These are phyloP conservation scores for Deuterostichococcus epilithicus DNA, from an alignment of 139 green algal genomes.

Conservation along the genomic window DNA sequence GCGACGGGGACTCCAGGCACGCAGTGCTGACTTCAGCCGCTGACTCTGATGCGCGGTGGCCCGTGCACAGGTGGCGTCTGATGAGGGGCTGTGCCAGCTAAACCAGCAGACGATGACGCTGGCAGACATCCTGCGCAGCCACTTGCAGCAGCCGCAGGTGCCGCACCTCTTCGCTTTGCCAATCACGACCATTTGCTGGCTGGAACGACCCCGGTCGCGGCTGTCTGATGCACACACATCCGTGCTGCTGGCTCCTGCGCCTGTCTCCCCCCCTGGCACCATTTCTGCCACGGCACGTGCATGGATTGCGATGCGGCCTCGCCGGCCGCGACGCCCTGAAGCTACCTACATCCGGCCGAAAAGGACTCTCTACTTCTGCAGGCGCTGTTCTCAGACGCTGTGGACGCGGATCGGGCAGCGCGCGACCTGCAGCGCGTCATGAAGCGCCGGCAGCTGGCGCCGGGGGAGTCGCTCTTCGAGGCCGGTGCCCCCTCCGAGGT, in stretches of 20 bases:
- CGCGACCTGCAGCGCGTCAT: background rate
- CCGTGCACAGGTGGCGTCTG: background rate
- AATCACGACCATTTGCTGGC: background rate
- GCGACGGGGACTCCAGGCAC: too few species aligned
- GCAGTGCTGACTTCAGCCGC: too few species aligned
- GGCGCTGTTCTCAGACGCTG: background rate
- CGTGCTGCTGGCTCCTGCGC: too few species aligned
- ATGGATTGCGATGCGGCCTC: too few species aligned
- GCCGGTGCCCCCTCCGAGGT: background rate
- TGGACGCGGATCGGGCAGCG: background rate
- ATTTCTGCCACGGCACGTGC: too few species aligned
- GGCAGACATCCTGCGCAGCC: background rate
- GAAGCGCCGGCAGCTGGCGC: background rate
- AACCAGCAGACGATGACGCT: background rate
- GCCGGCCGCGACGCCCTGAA: too few species aligned
- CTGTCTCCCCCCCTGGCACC: too few species aligned
- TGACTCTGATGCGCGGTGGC: background rate
- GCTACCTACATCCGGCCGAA: too few species aligned
- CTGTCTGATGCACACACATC: too few species aligned
- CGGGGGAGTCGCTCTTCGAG: background rate
- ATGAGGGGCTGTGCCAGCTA: background rate
- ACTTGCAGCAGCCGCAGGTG: background rate
- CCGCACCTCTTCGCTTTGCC: too few species aligned
- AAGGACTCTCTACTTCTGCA: background rate
- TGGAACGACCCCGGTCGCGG: too few species aligned